Evolutionary conservation across 2,329 filamentous ascomycete genomes (phyloP), one percentile per base, ranked within the genome.

Genomic region (Ceratocystis papillata): DNA sequence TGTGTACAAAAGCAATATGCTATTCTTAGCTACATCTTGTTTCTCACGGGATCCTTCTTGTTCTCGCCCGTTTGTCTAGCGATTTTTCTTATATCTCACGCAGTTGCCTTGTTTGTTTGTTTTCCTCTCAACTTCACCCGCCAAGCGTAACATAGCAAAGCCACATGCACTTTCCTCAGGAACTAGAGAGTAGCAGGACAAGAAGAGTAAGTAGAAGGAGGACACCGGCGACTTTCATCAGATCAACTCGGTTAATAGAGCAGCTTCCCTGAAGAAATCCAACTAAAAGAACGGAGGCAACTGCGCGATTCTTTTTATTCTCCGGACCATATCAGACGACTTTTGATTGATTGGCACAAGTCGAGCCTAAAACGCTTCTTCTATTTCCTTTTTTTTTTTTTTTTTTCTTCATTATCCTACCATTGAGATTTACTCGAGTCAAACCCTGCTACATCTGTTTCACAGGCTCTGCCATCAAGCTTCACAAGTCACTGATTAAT

Each of bases 21-120:
- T 57, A 57, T 57, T 57, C 25, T 57, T 57, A 57, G 53, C 2
- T 57, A 33, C 53, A 57, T 25, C 53, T 57, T 33, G 53, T 57
- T 57, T 57, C 53, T 57, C 22, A 28, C 53, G 22, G 22, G 25
- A 57, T 57, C 53, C 53, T 57, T 57, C 22, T 28, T 33, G 22
- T 28, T 30, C 53, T 30, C 53, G 53, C 25, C 53, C 12, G 53
- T 57, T 57, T 57, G 22, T 33, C 53, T 57, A 57, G 53, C 53
- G 17, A 33, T 15, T 57, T 28, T 28, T 28, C 15, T 4, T 10
- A 28, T 17, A 12, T 57, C 46, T 57, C 53, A 30, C 53, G 53
- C 53, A 57, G 30, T 57, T 57, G 30, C 53, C 53, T 57, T 57
- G 25, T 22, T 57, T 57, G 22, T 30, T 28, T 57, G 22, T 28